Conservation (phyloP, 202 grass and related monocot genomes). For the Brachypodium distachyon region DNA sequence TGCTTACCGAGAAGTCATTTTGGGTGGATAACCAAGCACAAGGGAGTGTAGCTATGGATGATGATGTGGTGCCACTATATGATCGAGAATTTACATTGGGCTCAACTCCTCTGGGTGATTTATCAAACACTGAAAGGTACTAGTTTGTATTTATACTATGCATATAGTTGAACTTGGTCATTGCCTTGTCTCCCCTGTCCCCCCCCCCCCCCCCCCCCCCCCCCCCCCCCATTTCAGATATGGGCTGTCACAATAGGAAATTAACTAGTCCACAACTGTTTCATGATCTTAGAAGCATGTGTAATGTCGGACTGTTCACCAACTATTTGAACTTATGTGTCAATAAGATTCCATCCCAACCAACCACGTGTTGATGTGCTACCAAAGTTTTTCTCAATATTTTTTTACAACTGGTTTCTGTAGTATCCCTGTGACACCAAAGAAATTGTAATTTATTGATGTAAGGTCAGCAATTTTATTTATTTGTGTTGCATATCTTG, state of each 20-base stretch:
- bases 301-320: neutral
- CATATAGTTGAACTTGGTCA: neutral
- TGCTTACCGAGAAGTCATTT: constrained; percentile 55
- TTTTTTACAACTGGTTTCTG: neutral
- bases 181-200: neutral
- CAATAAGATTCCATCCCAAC: neutral
- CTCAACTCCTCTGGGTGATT: constrained; percentile 66
- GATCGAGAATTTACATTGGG: constrained; percentile 73
- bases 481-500: neutral
- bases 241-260: neutral
- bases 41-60: constrained; percentile 34
- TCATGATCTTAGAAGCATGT: neutral
- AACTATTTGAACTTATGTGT: neutral
- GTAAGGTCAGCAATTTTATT: neutral
- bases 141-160: constrained; percentile 21
- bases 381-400: neutral
- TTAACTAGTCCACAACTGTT: neutral
- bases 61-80: constrained; percentile 70
- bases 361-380: neutral
- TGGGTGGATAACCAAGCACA: constrained; percentile 90
- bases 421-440: neutral
- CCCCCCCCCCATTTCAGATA: too few species aligned
- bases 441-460: neutral
- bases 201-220: too few species aligned
- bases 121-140: constrained; percentile 67